A percentile compares a stretch with the other conserved stretches of the same genome.
Evolutionary conservation across 2,329 filamentous ascomycete genomes (phyloP).

Genomic region (Phyllosticta capitalensis): DNA sequence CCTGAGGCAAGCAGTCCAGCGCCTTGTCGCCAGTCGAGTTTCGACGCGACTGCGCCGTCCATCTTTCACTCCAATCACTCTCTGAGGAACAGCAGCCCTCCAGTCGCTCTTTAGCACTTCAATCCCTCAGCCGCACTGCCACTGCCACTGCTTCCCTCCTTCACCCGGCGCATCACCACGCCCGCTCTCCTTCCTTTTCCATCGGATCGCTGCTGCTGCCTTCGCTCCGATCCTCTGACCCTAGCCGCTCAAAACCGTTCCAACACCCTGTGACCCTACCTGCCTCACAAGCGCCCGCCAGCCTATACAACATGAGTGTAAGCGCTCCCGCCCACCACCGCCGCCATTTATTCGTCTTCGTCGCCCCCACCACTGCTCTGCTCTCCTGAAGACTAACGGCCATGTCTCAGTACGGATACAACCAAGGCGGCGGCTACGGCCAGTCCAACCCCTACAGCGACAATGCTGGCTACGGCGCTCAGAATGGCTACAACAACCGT

Average conservation of each 20-base stretch:
- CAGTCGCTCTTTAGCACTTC: not conserved
- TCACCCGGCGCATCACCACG: slow-evolving; percentile 3
- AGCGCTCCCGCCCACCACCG: not conserved
- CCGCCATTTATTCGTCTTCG: not conserved
- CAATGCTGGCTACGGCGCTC: slow-evolving; percentile 42
- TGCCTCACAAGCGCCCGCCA: not conserved
- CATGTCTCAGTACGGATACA: slow-evolving; percentile 32
- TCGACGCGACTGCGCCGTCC: slow-evolving; percentile 7
- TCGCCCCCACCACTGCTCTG: not conserved
- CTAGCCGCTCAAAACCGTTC: not conserved
- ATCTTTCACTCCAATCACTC: not conserved
- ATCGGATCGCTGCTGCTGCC: not conserved
- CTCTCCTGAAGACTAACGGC: not conserved
- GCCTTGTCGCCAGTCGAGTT: not conserved
- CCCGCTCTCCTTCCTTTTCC: not conserved
- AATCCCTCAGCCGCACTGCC: slow-evolving; percentile 5
- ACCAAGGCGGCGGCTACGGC: slow-evolving; percentile 31
- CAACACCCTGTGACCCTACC: not conserved
- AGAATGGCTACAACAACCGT: slow-evolving; percentile 11
- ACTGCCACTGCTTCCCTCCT: slow-evolving; percentile 2
- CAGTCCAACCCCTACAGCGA: slow-evolving; percentile 34
- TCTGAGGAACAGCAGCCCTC: not conserved
- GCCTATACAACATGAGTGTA: slow-evolving; percentile 10
- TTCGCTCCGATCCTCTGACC: not conserved
- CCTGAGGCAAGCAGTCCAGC: not conserved